A percentile compares a stretch with the other conserved stretches of the same genome.
These are phyloP conservation scores for Huiozyma naganishii DNA, from an alignment of 805 yeast species.

Conservation along the genomic window DNA sequence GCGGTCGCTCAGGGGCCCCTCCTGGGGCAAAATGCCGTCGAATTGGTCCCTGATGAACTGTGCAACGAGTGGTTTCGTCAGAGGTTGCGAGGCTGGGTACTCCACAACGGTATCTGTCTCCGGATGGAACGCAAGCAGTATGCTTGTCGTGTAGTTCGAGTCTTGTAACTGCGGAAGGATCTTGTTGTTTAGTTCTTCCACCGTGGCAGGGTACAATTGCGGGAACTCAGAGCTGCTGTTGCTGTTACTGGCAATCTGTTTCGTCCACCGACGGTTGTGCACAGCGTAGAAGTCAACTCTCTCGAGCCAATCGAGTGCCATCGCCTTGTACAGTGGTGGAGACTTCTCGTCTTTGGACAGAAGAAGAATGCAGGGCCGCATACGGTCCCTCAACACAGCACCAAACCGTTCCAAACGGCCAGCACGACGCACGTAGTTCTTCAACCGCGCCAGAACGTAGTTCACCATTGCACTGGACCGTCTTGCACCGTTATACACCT, in stretches of 20 bases:
- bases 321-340: slow-evolving; percentile 47
- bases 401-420: slow-evolving; percentile 27
- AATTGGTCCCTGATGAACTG: slow-evolving; percentile 1
- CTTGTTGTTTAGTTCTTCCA: too few species aligned
- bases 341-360: slow-evolving; percentile 39
- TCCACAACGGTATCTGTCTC: slow-evolving; percentile 15
- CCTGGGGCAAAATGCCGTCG: slow-evolving; percentile 16
- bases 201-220: too few species aligned
- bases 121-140: too few species aligned
- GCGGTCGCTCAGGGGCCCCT: slow-evolving; percentile 26
- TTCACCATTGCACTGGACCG: slow-evolving; percentile 42
- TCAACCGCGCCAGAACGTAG: slow-evolving; percentile 46
- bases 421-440: slow-evolving; percentile 52
- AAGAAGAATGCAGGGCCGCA: slow-evolving; percentile 37
- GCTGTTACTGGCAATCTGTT: neutral
- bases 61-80: slow-evolving; percentile 2
- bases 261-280: slow-evolving; percentile 7
- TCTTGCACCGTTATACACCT: slow-evolving; percentile 53
- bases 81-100: slow-evolving; percentile 14
- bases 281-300: slow-evolving; percentile 37
- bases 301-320: slow-evolving; percentile 61
- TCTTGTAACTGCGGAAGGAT: too few species aligned
- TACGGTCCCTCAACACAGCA: slow-evolving; percentile 11
- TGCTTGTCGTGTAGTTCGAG: too few species aligned
- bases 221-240: neutral